Evolutionary conservation across 768 basidiomycete genomes (phyloP).

Genomic region (Russula sp.): DNA sequence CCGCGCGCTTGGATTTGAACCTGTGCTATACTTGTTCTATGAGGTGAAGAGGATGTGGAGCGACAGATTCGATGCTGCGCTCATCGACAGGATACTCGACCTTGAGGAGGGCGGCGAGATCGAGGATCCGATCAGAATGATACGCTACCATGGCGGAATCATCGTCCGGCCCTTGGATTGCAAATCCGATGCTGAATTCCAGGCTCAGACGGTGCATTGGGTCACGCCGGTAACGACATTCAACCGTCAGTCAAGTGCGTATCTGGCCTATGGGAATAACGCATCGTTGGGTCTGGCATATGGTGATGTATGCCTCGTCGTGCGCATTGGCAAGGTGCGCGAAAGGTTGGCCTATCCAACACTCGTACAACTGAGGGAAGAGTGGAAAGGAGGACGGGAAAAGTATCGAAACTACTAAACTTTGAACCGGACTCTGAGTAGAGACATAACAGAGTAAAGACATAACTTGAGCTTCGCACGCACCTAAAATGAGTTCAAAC

Average conservation of each 20-base stretch:
- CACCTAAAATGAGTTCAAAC: no score
- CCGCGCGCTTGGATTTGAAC: neutral
- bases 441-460: no score
- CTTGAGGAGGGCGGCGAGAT: neutral
- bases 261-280: neutral
- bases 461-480: no score
- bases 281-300: neutral
- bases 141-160: neutral
- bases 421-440: no score
- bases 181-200: neutral
- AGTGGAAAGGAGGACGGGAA: no score
- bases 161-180: neutral
- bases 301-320: neutral
- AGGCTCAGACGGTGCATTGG: neutral
- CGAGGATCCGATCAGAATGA: neutral
- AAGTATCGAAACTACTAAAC: no score
- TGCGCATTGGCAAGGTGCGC: conserved; percentile 1
- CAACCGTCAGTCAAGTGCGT: neutral
- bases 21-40: neutral
- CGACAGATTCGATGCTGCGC: no score
- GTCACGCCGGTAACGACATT: neutral
- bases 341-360: conserved; percentile 1
- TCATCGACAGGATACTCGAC: neutral
- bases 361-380: neutral
- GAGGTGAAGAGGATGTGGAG: no score